These are phyloP conservation scores for Venturia carpophila DNA, from an alignment of 2,329 filamentous ascomycete species.

Conservation along the genomic window DNA sequence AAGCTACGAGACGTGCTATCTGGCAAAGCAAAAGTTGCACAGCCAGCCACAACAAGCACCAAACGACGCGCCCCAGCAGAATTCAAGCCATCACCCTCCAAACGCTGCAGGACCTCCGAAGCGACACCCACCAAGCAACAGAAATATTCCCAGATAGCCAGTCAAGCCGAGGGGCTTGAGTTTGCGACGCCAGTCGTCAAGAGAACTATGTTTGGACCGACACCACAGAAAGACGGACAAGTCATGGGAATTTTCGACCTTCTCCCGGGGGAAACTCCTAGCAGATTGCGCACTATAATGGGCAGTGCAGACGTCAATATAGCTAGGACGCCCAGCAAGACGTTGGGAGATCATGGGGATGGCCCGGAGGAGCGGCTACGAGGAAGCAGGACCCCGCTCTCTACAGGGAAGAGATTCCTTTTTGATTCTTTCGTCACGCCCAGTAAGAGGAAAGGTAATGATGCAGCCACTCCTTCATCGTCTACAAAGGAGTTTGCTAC, in stretches of 20 bases:
- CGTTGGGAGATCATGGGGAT: conserved; percentile 22
- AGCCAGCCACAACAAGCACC: background rate
- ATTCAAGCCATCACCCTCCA: conserved; percentile 26
- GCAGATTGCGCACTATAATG: conserved; percentile 28
- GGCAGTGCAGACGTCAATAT: conserved; percentile 28
- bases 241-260: conserved; percentile 72
- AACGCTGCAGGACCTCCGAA: conserved; percentile 20
- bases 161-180: conserved; percentile 49
- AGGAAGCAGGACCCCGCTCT: conserved; percentile 40
- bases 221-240: conserved; percentile 69
- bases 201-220: conserved; percentile 59
- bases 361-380: conserved; percentile 24
- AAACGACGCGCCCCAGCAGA: conserved; percentile 19
- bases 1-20: conserved; percentile 41
- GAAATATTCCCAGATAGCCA: background rate
- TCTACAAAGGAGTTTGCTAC: conserved; percentile 50
- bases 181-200: conserved; percentile 35
- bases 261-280: conserved; percentile 47
- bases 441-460: conserved; percentile 37
- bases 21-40: conserved; percentile 4
- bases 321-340: conserved; percentile 35
- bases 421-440: conserved; percentile 61
- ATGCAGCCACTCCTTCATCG: conserved; percentile 31
- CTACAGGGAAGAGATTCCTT: conserved; percentile 52
- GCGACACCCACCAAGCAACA: conserved; percentile 30